Evolutionary conservation across 2,329 filamentous ascomycete genomes (phyloP), one percentile per base, ranked within the genome.

Genomic region (Mariannaea sp.): DNA sequence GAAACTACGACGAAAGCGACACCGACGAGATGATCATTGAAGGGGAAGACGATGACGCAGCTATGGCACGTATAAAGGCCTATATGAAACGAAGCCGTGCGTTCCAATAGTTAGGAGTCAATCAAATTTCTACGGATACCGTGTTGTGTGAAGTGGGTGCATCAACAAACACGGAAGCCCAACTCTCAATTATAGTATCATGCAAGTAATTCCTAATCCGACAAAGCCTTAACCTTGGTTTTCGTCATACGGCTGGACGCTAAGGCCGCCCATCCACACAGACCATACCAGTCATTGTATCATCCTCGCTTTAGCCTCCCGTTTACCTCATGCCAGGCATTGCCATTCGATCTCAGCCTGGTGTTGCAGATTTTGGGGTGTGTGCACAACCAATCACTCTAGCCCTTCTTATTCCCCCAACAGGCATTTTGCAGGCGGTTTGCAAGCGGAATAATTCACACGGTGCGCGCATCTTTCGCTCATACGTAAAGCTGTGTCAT

Each of bases 1-100:
- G 70, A 6, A 65, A 70, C 19, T 69, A 70, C 33, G 67, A 70
- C 13, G 72, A 73, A 19, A 68, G 72, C 32, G 70, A 71, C 16
- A 70, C 71, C 16, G 70, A 74, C 42, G 71, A 71, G 16, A 70
- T 70, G 60, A 71, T 71, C 32, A 66, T 76, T 41, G 73, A 74
- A 17, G 68, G 62, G 16, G 65, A 63, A 33, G 71, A 73, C 33
- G 73, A 75, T 45, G 70, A 72, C 41, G 66, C 66, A 40, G 66
- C 68, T 16, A 73, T 74, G 70, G 71, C 70, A 30, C 70, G 72
- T 41, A 74, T 75, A 53, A 68, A 66, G 53, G 66, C 67, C 20
- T 74, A 72, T 55, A 70, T 74, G 67, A 70, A 66, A 60, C 70
- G 67, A 44, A 68, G 60, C 45, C 59, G 66, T 35, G 65, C 66